phyloP scores from a whole-genome alignment of 2,329 filamentous ascomycete genomes.

The Trichoderma endophyticum region DNA sequence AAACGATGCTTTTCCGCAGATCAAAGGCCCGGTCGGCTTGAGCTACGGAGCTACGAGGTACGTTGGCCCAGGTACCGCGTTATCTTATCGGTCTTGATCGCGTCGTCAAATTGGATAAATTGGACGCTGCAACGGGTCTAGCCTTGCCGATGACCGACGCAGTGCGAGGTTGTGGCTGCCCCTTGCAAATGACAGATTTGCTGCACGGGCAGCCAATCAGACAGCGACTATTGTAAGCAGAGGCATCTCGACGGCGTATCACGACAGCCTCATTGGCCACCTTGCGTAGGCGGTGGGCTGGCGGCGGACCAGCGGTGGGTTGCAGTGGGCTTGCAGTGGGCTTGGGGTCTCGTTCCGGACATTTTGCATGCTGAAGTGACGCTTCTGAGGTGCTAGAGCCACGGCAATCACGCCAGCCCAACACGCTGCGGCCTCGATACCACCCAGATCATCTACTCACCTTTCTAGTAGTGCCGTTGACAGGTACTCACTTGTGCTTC shows the following conservation, averaged over 20 bases:
- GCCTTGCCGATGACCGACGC: slow-evolving; percentile 24
- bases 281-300: background rate
- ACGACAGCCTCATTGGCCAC: slow-evolving; percentile 6
- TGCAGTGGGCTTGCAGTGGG: slow-evolving; percentile 9
- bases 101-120: background rate
- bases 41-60: background rate
- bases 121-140: slow-evolving; percentile 20
- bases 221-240: slow-evolving; percentile 20
- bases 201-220: background rate
- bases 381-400: background rate
- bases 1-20: background rate
- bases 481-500: background rate
- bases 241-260: background rate
- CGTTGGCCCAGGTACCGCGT: background rate
- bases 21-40: background rate
- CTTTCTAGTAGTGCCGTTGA: background rate
- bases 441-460: background rate
- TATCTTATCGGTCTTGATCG: slow-evolving; percentile 18
- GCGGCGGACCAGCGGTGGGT: slow-evolving; percentile 2
- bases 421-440: slow-evolving; percentile 5
- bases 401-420: slow-evolving; percentile 2
- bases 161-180: slow-evolving; percentile 15
- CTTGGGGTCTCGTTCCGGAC: background rate
- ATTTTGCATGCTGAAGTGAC: slow-evolving; percentile 17
- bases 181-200: slow-evolving; percentile 18